Base-by-base conservation (phyloP, 352 stramenopile genomes). In the Phytophthora multivora region DNA sequence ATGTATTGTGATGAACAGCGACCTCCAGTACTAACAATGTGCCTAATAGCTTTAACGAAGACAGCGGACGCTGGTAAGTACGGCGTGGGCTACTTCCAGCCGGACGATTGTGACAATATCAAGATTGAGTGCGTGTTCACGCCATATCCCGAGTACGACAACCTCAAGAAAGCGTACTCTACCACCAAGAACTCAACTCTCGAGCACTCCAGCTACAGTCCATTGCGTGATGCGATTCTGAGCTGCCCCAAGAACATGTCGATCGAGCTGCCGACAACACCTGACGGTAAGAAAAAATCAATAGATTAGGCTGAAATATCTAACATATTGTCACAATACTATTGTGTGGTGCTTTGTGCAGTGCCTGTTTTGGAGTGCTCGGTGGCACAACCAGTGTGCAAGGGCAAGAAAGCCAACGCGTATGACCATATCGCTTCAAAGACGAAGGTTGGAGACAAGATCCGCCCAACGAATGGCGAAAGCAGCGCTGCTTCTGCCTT, bases 91-190 rank as follows among this genome's bases (percentile, higher is more conserved):
- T 93, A 91, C 67, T 93, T 93, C 33, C 36, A 67, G 26, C 86
- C 83, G 18, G 73, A 86, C 21, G 68, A 77, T 46, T 94, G 85
- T 49, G 81, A 94, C 71, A 61, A 91, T 59, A 67, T 76, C 46
- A 75, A 38, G n/a, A 55, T 70, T 8, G 28, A 55, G 48, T 93
- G 84, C 52, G 66, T 61, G 49, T 93, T 86, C 69, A 80, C 55
- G 43, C 79, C 79, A 18, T 91, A 92, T 51, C 86, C 86, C 5
- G 81, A 94, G 66, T 90, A 80, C 50, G 65, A 80, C 4, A 85
- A 86, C 63, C 74, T 94, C 36, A 89, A 90, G 61, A 74, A 72
- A 40, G 81, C 81, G 21, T 94, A 89, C 77, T 86, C 79, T 5
- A 85, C 72, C 0, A 93, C 83, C 1, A 72, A 71, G 41, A 61